Evolutionary conservation across 495 filamentous ascomycete genomes (phyloP), one percentile per base, ranked within the genome.

Genomic region (Penicillium angulare): DNA sequence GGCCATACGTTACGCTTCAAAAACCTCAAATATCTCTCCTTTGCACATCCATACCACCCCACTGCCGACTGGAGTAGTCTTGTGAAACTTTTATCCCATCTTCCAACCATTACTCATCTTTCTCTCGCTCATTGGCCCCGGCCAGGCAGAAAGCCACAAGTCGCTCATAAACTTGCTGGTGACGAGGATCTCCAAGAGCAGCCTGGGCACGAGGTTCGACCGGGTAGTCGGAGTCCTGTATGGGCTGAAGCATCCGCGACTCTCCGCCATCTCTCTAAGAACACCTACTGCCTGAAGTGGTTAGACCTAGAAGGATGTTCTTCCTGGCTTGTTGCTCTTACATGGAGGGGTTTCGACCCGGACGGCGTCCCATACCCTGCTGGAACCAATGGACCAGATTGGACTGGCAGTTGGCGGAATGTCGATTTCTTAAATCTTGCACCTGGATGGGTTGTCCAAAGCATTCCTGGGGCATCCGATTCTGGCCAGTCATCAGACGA

Each of bases 301-400:
- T 77, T 96, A 0, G 89, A 93, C 60, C 68, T 96, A 12, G 87
- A 87, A 50, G 90, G 89, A 13, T 96, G 90, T 64, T 67, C 65
- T 0, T 74, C 78, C 13, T 96, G 91, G 91, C 61, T 81, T 24
- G 65, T 69, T 3, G 87, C 87, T 1, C 65, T 95, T 2, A 66
- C 57, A 10, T 80, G 74, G 68, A 64, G 64, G 2, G 72, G 65
- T 2, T 47, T 43, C 12, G 65, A 62, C 5, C 65, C 67, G 3
- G 47, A 67, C 15, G 69, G 65, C 1, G 50, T 60, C 8, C 44
- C 56, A 6, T 64, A 67, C 22, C 47, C 35, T 2, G 47, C 46
- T 20, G 58, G 54, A 13, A n/a, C 50, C 12, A 47, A 57, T 12
- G 74, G 75, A 0, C 73, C 75, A 0, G 77, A 79, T 41, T 82